Evolutionary conservation across 129 eudicot species (phyloP), one percentile per base, ranked within the genome.

Genomic region (Apium graveolens): DNA sequence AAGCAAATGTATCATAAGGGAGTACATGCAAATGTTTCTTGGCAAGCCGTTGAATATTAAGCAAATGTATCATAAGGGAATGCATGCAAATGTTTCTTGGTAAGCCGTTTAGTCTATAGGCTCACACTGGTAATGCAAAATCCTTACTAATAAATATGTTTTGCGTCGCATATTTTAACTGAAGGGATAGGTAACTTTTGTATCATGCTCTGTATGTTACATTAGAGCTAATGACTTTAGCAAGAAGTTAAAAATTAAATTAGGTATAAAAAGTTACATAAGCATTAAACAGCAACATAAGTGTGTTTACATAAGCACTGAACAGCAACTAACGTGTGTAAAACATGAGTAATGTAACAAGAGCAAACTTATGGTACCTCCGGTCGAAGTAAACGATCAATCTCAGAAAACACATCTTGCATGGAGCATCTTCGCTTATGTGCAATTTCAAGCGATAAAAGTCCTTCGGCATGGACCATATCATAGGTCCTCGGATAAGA

Each of bases 401-500:
- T 90, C 87, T 95, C 99, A 73, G 84, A 78, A 72, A 95, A 90
- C 76, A 95, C 79, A 86, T 95, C 90, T 11, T 86, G 63, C 87
- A 81, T 80, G 78, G 87, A 85, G 85, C 99, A 95, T 57, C 91
- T 85, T 42, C 92, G 87, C 82, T 95, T 83, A 83, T 86, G 84
- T 49, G 48, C 77, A 66, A 86, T 85, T 84, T 95, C 88, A 48
- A 95, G 90, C 27, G 95, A 78, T 75, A 95, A 87, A 78, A 95
- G 92, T 76, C 99, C 99, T 70, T 95, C 91, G 16, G 91, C 99
- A 85, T 95, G 97, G 78, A 92, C 97, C 89, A 95, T 83, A 78
- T 95, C 99, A 62, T 95, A 95, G 81, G 90, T 92, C 80, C 99
- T 91, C 48, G 99, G 99, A 62, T 95, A 95, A 21, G 94, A 83